Conservation (phyloP, 1,139 yeast species). For the Ogataea hybrid region DNA sequence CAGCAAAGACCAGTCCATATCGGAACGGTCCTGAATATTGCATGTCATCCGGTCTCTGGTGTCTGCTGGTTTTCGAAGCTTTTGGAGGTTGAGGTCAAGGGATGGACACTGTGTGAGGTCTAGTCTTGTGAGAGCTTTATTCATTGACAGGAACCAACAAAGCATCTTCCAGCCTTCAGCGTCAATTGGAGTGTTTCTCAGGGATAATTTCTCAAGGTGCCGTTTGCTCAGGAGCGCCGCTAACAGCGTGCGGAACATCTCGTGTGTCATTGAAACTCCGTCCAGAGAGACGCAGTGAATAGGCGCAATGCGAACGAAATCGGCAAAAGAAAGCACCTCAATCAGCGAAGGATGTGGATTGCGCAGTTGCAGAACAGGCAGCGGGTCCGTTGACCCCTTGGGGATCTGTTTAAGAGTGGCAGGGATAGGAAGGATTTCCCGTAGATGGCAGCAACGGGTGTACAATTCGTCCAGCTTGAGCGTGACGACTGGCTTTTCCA, state of each 20-base stretch:
- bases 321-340: conserved; percentile 72
- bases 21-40: conserved; percentile 57
- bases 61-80: conserved; percentile 34
- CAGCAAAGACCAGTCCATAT: conserved; percentile 73
- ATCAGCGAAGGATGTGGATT: conserved; percentile 75
- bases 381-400: conserved; percentile 64
- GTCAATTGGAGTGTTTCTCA: conserved; percentile 69
- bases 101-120: conserved; percentile 75
- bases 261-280: conserved; percentile 61
- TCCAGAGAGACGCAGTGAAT: conserved; percentile 65
- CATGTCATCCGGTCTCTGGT: conserved; percentile 50
- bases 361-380: conserved; percentile 60
- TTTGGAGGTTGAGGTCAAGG: conserved; percentile 55
- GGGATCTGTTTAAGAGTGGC: conserved; percentile 82
- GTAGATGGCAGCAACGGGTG: conserved; percentile 87
- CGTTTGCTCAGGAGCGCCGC: conserved; percentile 60
- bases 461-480: conserved; percentile 63
- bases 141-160: conserved; percentile 68
- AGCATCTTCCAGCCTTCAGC: conserved; percentile 68
- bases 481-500: conserved; percentile 50
- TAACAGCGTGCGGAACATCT: conserved; percentile 62
- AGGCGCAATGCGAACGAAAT: conserved; percentile 73
- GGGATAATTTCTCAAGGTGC: conserved; percentile 62
- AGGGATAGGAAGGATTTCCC: conserved; percentile 91
- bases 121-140: conserved; percentile 50